Evolutionary conservation across 2,329 filamentous ascomycete species (phyloP), one percentile per base, ranked within the genome.

Genomic region (Pseudogymnoascus sp.): DNA sequence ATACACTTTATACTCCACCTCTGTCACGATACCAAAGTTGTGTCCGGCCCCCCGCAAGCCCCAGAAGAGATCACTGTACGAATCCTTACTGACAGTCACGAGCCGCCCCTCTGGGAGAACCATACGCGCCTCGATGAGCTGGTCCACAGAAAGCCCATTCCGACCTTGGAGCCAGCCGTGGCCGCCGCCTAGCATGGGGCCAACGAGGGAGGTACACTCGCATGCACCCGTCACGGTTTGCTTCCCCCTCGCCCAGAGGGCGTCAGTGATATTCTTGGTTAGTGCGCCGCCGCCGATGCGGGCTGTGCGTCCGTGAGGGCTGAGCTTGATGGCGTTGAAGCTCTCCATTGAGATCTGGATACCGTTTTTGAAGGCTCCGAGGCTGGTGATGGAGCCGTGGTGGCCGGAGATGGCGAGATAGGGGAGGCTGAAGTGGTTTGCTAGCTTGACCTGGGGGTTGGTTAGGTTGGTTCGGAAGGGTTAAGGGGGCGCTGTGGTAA

Each of bases 111-210:
- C 7, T 7, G 7, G 28, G 7, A 30, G 28, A 4, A 30, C 28
- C 28, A 30, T 30, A 30, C 74, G 71, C 69, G 38, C 38, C 8
- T 11, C 8, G 2, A 76, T 6, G 1, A 79, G 66, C 14, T 70
- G 70, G 63, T 79, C 77, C 18, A 76, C 70, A 1, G 71, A 67
- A 2, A 85, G 72, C 0, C 84, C 85, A 57, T 81, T 73, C 34
- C 74, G 71, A 0, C 80, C 79, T 20, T 75, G 78, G n/a, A 86
- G 71, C 70, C 79, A 78, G 1, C 84, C 82, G 65, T 81, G 83
- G 16, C 38, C 38, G 9, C 38, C 38, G 38, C 38, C 38, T 81
- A 65, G 54, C 25, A 62, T 38, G 11, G 63, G 62, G 4, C 62
- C 25, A 43, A 60, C n/a, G 14, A 64, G 11, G 7, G 77, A 75